Evolutionary conservation across 345 rosid species (phyloP).

Genomic region (Barbarea vulgaris): DNA sequence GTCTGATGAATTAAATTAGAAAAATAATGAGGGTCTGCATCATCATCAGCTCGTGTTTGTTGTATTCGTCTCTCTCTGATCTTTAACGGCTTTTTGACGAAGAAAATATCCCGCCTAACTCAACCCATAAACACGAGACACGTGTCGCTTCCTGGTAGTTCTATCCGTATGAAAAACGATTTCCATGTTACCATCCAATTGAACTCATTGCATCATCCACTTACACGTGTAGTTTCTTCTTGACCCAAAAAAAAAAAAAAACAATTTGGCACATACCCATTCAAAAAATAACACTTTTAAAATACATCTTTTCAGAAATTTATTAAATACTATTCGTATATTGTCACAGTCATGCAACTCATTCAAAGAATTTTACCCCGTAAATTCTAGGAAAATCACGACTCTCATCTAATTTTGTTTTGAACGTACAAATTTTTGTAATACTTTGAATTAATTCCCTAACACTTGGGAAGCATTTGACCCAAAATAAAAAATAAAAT

Average conservation of each 20-base stretch:
- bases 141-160: constrained; percentile 22
- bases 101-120: constrained; percentile 38
- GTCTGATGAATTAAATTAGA: not conserved
- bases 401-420: not conserved
- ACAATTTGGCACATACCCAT: constrained; percentile 33
- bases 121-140: constrained; percentile 10
- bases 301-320: not conserved
- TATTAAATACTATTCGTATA: not conserved
- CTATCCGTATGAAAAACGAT: constrained; percentile 25
- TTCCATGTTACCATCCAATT: constrained; percentile 26
- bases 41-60: constrained; percentile 20
- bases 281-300: not conserved
- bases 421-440: not conserved
- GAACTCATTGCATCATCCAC: constrained; percentile 18
- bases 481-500: not conserved
- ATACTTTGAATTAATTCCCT: not conserved
- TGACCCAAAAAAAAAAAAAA: not conserved
- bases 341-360: not conserved
- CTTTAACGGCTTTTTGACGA: constrained; percentile 23
- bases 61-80: constrained; percentile 15
- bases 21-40: constrained; percentile 9
- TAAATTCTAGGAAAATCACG: not conserved
- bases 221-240: constrained; percentile 24
- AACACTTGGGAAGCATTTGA: constrained; percentile 20
- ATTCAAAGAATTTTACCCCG: constrained; percentile 10